Base-by-base conservation (phyloP, 441 rosid genomes). In the Euphorbia celastroides region DNA sequence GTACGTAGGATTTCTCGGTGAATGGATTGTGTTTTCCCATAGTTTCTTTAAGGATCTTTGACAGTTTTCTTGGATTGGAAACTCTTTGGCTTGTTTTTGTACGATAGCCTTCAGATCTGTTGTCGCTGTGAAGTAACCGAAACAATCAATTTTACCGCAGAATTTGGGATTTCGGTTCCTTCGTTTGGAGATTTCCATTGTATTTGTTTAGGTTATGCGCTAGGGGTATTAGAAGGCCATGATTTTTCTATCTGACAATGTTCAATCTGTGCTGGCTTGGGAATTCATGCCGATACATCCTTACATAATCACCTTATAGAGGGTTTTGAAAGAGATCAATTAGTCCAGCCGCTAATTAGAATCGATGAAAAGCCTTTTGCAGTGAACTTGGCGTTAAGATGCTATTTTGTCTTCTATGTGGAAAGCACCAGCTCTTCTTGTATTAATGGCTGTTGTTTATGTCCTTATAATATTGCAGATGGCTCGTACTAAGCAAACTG, bases 401-500 rank as follows among this genome's bases (percentile, higher is more conserved):
- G 11, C 13, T 2, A n/a, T n/a, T n/a, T n/a, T n/a, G n/a, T n/a
- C n/a, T n/a, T n/a, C n/a, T n/a, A n/a, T n/a, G n/a, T n/a, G n/a
- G n/a, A n/a, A n/a, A n/a, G n/a, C 0, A 0, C 2, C 10, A n/a
- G n/a, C n/a, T 41, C 6, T 16, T 1, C 7, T 48, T 36, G 27
- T 19, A n/a, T 59, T 9, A 14, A 13, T 22, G 3, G 16, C 5
- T 13, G 20, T 62, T 17, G 2, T 13, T 17, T 13, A n/a, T n/a
- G 11, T 25, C 44, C 20, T 6, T 25, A 2, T 22, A 28, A 56
- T 11, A 11, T 30, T 58, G 9, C 34, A 44, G 14, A 82, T 82
- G 83, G 86, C 86, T 3, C 79, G 87, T 22, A 83, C 86, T 3
- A 83, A 83, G 82, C 86, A 81, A 65, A 81, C 85, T 0, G 85